phyloP scores from a whole-genome alignment of 805 yeast species.

The Monosporozyma servazzii region DNA sequence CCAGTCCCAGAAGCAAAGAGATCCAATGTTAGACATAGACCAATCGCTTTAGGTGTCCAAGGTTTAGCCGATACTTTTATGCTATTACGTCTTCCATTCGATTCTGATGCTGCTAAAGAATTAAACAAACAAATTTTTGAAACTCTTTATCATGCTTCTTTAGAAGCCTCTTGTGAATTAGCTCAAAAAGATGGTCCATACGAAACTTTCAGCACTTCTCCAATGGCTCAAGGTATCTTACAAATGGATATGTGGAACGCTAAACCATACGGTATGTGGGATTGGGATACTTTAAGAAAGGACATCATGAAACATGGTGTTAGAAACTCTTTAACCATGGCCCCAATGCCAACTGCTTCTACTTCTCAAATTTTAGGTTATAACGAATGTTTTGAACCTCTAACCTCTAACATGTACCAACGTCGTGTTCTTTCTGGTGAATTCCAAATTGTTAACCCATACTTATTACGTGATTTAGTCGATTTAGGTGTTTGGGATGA shows the following conservation, averaged over 20 bases:
- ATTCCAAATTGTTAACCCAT: constrained; percentile 81
- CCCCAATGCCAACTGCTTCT: constrained; percentile 97
- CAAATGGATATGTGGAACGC: constrained; percentile 84
- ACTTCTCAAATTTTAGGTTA: constrained; percentile 91
- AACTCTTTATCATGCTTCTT: constrained; percentile 88
- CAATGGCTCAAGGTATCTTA: constrained; percentile 73
- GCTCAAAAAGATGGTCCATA: constrained; percentile 64
- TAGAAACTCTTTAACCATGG: constrained; percentile 79
- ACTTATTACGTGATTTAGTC: constrained; percentile 68
- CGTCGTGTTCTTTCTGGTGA: constrained; percentile 89
- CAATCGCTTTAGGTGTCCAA: constrained; percentile 91
- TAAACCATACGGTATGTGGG: constrained; percentile 70
- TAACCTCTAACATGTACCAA: constrained; percentile 81
- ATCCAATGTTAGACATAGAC: constrained; percentile 76
- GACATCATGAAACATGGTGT: constrained; percentile 56
- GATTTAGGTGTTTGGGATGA: constrained; percentile 76
- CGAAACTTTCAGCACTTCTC: constrained; percentile 69
- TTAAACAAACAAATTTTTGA: constrained; percentile 83
- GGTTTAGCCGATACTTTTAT: constrained; percentile 90
- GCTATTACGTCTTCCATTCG: constrained; percentile 75
- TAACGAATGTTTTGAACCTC: constrained; percentile 92
- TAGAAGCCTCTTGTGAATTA: constrained; percentile 77
- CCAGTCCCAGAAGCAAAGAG: constrained; percentile 66
- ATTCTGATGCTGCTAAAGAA: constrained; percentile 62
- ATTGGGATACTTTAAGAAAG: constrained; percentile 65